Conservation (phyloP, 805 yeast species). For the Nakazawaea laoshanensis region DNA sequence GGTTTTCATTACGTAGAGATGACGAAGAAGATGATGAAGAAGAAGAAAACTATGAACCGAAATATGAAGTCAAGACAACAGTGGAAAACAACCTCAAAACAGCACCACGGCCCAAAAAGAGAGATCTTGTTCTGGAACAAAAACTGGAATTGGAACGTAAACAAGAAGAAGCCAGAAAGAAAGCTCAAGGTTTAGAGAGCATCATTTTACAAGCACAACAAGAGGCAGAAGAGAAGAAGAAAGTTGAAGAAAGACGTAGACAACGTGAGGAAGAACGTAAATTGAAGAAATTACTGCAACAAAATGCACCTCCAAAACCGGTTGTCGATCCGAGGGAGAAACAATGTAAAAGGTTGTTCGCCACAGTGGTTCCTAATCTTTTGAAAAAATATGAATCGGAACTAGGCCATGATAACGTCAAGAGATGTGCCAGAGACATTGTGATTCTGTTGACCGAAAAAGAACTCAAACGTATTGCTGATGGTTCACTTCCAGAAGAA, state of each 20-base stretch:
- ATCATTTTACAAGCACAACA: conserved; percentile 6
- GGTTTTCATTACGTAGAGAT: conserved; percentile 8
- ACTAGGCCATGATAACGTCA: conserved; percentile 65
- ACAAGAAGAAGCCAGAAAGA: not conserved
- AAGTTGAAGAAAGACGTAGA: conserved; percentile 12
- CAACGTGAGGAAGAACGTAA: conserved; percentile 11
- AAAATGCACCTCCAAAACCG: not conserved
- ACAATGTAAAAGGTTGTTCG: conserved; percentile 39
- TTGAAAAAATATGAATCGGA: conserved; percentile 57
- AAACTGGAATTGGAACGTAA: conserved; percentile 8
- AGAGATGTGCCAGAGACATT: conserved; percentile 73
- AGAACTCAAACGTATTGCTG: conserved; percentile 45
- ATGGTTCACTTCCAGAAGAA: conserved; percentile 39
- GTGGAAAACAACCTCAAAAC: too few relatives aligned
- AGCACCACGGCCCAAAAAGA: conserved; percentile 19
- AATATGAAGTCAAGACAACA: too few relatives aligned
- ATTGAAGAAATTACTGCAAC: not conserved
- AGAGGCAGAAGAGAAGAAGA: conserved; percentile 9
- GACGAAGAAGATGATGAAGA: conserved; percentile 5
- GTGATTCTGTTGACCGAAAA: conserved; percentile 60
- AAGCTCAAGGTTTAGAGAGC: conserved; percentile 3
- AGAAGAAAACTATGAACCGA: too few relatives aligned
- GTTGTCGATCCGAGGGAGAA: conserved; percentile 3
- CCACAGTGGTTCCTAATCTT: conserved; percentile 71
- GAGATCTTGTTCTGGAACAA: conserved; percentile 15